phyloP scores from a whole-genome alignment of 768 basidiomycete genomes.

The Kwoniella dejecticola region DNA sequence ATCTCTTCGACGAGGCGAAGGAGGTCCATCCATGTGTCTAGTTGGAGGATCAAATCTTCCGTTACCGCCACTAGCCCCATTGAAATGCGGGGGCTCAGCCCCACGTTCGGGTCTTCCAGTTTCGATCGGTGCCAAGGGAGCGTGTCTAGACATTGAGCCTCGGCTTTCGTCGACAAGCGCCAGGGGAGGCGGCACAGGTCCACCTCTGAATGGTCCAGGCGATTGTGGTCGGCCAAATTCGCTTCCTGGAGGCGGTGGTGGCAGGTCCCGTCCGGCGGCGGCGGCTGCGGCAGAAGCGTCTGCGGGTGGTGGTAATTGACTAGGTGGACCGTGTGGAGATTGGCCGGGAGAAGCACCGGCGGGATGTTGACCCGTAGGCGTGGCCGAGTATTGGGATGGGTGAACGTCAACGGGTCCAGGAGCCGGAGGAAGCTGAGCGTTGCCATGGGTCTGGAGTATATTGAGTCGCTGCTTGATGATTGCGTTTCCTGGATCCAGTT shows the following conservation, averaged over 20 bases:
- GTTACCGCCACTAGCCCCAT: conserved; percentile 14
- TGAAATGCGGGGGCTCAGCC: conserved; percentile 18
- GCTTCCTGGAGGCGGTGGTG: conserved; percentile 42
- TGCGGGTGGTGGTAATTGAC: conserved; percentile 22
- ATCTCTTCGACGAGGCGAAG: conserved; percentile 43
- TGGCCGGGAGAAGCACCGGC: conserved; percentile 15
- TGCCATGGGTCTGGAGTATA: conserved; percentile 77
- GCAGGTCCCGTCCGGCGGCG: conserved; percentile 44
- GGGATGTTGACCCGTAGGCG: conserved; percentile 28
- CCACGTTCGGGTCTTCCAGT: conserved; percentile 36
- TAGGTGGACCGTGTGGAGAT: conserved; percentile 41
- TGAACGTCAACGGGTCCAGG: conserved; percentile 95
- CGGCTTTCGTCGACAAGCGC: conserved; percentile 46
- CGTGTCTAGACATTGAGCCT: conserved; percentile 47
- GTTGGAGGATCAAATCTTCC: conserved; percentile 32
- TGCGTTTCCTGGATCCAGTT: conserved; percentile 83
- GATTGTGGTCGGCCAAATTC: conserved; percentile 35
- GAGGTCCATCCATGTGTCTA: conserved; percentile 37
- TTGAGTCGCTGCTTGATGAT: conserved; percentile 79
- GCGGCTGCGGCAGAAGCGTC: conserved; percentile 16
- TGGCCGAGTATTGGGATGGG: conserved; percentile 74
- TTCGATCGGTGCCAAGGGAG: conserved; percentile 54
- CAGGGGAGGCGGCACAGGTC: conserved; percentile 50
- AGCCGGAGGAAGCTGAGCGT: conserved; percentile 73
- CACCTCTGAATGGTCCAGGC: conserved; percentile 53